These are phyloP conservation scores for Endoconidiophora laricicola DNA, from an alignment of 2,329 filamentous ascomycete species.

Conservation along the genomic window DNA sequence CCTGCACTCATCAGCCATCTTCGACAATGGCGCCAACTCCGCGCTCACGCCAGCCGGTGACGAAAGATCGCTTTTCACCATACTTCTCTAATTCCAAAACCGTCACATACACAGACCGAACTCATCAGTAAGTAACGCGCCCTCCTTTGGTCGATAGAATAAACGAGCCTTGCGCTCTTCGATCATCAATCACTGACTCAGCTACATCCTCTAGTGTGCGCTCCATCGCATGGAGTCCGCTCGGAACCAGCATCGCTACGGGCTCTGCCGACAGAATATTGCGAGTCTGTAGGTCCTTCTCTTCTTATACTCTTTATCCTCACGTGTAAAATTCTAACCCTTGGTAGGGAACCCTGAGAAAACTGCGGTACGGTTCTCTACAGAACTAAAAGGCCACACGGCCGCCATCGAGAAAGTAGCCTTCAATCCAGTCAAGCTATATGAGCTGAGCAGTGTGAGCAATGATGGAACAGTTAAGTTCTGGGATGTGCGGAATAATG, in stretches of 20 bases:
- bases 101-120: constrained; percentile 50
- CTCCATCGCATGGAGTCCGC: constrained; percentile 76
- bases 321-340: background rate
- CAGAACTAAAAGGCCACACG: constrained; percentile 53
- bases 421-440: constrained; percentile 62
- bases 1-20: background rate
- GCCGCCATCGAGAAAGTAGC: constrained; percentile 56
- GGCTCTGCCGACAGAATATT: constrained; percentile 54
- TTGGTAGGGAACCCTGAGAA: constrained; percentile 56
- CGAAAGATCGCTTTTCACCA: constrained; percentile 51
- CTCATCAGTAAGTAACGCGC: constrained; percentile 51
- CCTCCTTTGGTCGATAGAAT: constrained; percentile 36
- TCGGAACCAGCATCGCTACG: constrained; percentile 70
- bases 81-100: constrained; percentile 54
- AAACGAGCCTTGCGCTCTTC: constrained; percentile 57
- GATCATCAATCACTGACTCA: constrained; percentile 31
- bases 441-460: constrained; percentile 59
- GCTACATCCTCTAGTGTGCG: constrained; percentile 38
- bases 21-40: constrained; percentile 3
- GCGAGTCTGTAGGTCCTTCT: constrained; percentile 45
- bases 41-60: constrained; percentile 30
- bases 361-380: constrained; percentile 55
- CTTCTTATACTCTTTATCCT: background rate
- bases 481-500: constrained; percentile 64
- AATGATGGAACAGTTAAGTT: constrained; percentile 59